Base-by-base conservation (phyloP, 2,329 filamentous ascomycete genomes). In the Myotisia sp. region DNA sequence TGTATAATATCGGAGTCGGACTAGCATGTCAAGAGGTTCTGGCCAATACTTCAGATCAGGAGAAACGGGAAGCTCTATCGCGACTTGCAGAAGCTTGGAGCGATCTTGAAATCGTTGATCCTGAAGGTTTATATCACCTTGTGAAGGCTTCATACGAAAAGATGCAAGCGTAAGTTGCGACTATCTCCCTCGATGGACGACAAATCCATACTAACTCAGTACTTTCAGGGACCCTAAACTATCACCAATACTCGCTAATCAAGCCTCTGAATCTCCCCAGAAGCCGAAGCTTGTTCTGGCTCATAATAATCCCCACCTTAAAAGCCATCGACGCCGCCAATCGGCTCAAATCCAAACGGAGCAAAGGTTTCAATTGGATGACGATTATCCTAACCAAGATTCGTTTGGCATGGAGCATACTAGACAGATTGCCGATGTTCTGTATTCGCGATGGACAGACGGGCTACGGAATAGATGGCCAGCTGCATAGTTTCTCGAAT, bases 381-480 rank as follows among this genome's bases (percentile, higher is more conserved):
- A 33, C n/a, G 55, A 68, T 44, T 56, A 76, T 44, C 74, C 72
- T 1, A 74, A 70, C 7, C 64, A 71, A 42, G 54, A 63, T 30
- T 60, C 68, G 37, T 70, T 75, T 1, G 87, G 85, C 2, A 87
- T 94, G 82, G 86, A 94, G 56, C 87, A 94, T 58, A 81, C 79
- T 44, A 83, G 84, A 51, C 75, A 92, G 52, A 67, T 95, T 23
- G 83, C 82, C 1, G 85, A 94, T 54, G 82, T 92, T 13, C 70
- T 98, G 13, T 95, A 94, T 59, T 74, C 77, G 10, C 73, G 87
- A 27, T 98, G 90, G 90, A 75, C 78, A 2, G 82, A 92, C 38
- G 85, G 84, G 2, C 62, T 95, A 47, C 75, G 76, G 43, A 68
- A 72, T 36, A 67, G 79, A 37, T 86, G 79, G 79, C 62, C 64